These are phyloP conservation scores for Phytophthora sp. DNA, from an alignment of 352 stramenopile species.

Conservation along the genomic window DNA sequence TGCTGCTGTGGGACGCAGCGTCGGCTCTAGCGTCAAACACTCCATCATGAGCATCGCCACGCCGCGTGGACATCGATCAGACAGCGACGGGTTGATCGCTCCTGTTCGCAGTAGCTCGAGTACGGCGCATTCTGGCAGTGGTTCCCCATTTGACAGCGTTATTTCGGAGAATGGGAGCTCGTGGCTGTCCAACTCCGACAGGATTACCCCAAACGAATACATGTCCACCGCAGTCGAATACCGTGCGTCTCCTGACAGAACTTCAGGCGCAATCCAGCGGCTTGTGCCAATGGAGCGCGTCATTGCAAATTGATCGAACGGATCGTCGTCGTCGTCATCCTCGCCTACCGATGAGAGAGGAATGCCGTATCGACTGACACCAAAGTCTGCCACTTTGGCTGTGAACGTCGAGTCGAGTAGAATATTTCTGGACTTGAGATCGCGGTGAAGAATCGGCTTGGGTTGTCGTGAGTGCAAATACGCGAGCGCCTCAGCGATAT, in stretches of 20 bases:
- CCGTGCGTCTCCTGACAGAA: conserved; percentile 52
- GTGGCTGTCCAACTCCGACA: conserved; percentile 75
- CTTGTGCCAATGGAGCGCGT: conserved; percentile 42
- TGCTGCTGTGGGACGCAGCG: conserved; percentile 46
- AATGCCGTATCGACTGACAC: conserved; percentile 54
- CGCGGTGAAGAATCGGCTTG: conserved; percentile 65
- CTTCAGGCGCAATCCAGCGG: conserved; percentile 71
- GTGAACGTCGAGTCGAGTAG: conserved; percentile 58
- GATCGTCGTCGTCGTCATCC: conserved; percentile 33
- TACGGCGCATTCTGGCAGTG: conserved; percentile 54
- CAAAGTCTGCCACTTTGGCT: conserved; percentile 79
- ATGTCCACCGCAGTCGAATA: conserved; percentile 62
- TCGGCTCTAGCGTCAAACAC: conserved; percentile 59
- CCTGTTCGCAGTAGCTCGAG: conserved; percentile 60
- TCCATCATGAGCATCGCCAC: conserved; percentile 56
- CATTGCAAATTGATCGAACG: conserved; percentile 19
- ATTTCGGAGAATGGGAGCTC: conserved; percentile 73
- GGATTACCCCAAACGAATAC: conserved; percentile 77
- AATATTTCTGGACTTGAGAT: conserved; percentile 77
- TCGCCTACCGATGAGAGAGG: conserved; percentile 28
- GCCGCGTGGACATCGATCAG: conserved; percentile 48
- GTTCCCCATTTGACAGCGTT: conserved; percentile 56
- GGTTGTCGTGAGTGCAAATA: conserved; percentile 67
- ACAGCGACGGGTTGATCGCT: conserved; percentile 58
- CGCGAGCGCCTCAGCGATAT: conserved; percentile 65